A percentile compares a stretch with the other conserved stretches of the same genome.
phyloP scores from a whole-genome alignment of 257 asterid species.

The Solanum tarapatanum region DNA sequence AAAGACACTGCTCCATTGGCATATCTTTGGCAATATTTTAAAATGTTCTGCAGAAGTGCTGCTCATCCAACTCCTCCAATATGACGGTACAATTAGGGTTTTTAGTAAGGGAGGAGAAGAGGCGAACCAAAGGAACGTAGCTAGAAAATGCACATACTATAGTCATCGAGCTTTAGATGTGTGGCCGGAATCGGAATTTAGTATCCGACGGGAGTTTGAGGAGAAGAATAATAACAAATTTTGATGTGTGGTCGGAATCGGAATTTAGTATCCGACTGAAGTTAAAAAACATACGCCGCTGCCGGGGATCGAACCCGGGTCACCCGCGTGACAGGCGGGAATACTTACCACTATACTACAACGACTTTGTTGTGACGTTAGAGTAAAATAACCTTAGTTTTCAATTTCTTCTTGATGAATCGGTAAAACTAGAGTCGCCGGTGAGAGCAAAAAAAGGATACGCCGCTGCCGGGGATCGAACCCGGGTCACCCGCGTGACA shows the following conservation, averaged over 20 bases:
- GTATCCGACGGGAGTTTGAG: too few species aligned
- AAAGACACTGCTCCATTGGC: background rate
- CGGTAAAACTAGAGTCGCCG: too few species aligned
- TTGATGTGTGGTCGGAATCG: too few species aligned
- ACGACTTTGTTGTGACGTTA: slow-evolving; percentile 13
- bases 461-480: slow-evolving; percentile 99
- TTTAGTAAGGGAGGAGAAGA: background rate
- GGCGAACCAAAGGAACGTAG: background rate
- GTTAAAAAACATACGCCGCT: slow-evolving; percentile 11
- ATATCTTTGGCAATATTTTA: background rate
- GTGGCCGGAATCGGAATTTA: too few species aligned
- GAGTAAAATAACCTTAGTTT: too few species aligned
- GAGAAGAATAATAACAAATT: too few species aligned
- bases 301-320: slow-evolving; percentile 99
- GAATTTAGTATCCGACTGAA: too few species aligned
- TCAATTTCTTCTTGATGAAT: too few species aligned
- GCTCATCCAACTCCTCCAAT: background rate
- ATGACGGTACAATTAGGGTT: background rate
- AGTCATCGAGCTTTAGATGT: too few species aligned
- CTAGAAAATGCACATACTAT: too few species aligned
- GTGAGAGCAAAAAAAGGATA: too few species aligned
- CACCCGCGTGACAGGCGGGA: slow-evolving; percentile 97
- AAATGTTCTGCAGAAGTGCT: background rate
- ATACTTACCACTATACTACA: slow-evolving; percentile 98
- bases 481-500: slow-evolving; percentile 99